phyloP scores from a whole-genome alignment of 1,284 basidiomycete species.

The Cryptococcus amylolentus region DNA sequence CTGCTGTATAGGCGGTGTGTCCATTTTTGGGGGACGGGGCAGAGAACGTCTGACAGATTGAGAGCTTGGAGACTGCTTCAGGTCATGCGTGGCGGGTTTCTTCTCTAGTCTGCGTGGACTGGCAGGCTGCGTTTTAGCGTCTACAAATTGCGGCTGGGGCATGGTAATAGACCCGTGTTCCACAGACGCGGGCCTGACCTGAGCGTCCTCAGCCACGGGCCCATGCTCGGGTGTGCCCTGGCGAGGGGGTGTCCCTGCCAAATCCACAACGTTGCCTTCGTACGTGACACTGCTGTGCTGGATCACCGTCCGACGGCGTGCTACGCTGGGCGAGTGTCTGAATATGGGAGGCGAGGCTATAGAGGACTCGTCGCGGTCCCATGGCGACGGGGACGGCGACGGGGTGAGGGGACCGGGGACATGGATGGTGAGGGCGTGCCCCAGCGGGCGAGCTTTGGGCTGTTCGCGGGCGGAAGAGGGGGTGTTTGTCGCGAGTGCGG shows the following conservation, averaged over 20 bases:
- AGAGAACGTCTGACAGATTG: slow-evolving; percentile 26
- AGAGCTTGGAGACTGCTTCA: slow-evolving; percentile 20
- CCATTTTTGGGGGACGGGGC: slow-evolving; percentile 24
- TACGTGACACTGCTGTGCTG: slow-evolving; percentile 11
- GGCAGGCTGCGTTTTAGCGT: not conserved
- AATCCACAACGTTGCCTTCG: not conserved
- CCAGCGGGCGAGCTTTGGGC: slow-evolving; percentile 13
- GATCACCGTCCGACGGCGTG: slow-evolving; percentile 36
- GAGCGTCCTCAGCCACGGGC: not conserved
- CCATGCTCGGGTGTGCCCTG: slow-evolving; percentile 2
- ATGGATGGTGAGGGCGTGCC: slow-evolving; percentile 28
- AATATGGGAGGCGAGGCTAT: slow-evolving; percentile 26
- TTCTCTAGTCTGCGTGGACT: slow-evolving; percentile 24
- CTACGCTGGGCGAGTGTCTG: slow-evolving; percentile 29
- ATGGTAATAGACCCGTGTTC: slow-evolving; percentile 17
- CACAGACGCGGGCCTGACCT: slow-evolving; percentile 1
- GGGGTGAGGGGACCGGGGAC: slow-evolving; percentile 21
- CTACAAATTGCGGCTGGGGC: slow-evolving; percentile 10
- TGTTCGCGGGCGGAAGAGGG: slow-evolving; percentile 11
- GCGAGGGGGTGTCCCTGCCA: slow-evolving; percentile 1
- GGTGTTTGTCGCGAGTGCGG: slow-evolving; percentile 29
- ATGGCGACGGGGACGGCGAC: slow-evolving; percentile 9
- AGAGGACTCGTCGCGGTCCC: slow-evolving; percentile 8
- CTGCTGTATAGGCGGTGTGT: not conserved
- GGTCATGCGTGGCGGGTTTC: slow-evolving; percentile 22